Evolutionary conservation across 257 asterid species (phyloP).

Genomic region (Przewalskia tangutica): DNA sequence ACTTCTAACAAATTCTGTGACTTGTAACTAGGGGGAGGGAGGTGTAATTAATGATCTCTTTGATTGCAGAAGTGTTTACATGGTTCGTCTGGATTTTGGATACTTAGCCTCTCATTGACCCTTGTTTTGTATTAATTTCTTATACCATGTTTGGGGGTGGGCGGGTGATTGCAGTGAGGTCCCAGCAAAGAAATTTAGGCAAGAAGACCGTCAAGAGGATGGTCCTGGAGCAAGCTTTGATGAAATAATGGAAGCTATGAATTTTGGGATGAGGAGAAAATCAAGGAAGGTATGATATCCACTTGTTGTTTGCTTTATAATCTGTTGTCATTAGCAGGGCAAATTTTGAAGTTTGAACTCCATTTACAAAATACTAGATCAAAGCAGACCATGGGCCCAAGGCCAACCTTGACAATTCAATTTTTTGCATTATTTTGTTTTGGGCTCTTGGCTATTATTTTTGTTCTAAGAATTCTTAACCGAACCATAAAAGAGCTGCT

Average conservation of each 20-base stretch:
- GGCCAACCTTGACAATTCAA: not conserved
- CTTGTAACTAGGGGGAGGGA: not conserved
- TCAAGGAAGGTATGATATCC: conserved; percentile 49
- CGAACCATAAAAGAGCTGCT: not conserved
- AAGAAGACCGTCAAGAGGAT: conserved; percentile 33
- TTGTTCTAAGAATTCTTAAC: not conserved
- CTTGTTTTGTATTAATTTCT: not conserved
- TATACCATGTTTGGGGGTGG: not conserved
- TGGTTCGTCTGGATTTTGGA: not conserved
- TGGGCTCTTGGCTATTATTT: not conserved
- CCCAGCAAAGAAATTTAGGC: conserved; percentile 53
- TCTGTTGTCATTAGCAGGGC: not conserved
- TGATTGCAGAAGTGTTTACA: not conserved
- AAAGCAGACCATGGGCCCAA: not conserved
- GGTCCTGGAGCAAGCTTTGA: conserved; percentile 43
- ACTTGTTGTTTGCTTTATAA: not conserved
- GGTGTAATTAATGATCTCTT: not conserved
- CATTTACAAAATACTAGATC: not conserved
- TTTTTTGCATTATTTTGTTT: not conserved
- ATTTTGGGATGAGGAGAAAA: conserved; percentile 45
- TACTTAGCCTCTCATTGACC: not conserved
- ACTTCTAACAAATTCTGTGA: not conserved
- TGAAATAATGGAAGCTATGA: conserved; percentile 72
- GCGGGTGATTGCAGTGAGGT: conserved; percentile 22
- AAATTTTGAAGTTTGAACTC: not conserved